Conservation (phyloP, 2,329 filamentous ascomycete genomes). For the Grosmannia clavigera region DNA sequence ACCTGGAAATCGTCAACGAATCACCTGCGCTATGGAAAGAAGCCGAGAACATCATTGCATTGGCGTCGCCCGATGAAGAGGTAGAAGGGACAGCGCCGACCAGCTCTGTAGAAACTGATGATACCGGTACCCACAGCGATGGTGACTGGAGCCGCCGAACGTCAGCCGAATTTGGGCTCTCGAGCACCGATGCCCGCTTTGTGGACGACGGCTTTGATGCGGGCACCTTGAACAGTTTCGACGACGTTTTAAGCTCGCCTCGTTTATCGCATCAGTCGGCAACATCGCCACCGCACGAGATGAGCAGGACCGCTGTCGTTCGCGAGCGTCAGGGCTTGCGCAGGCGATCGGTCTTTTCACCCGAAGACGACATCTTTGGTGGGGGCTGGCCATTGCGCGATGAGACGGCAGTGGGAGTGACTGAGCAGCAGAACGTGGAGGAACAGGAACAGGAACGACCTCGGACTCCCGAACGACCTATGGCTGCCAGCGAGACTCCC, state of each 20-base stretch:
- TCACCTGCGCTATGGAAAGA: constrained; percentile 60
- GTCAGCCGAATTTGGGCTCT: constrained; percentile 27
- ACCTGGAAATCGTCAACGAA: constrained; percentile 53
- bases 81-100: neutral
- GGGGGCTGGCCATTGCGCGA: constrained; percentile 33
- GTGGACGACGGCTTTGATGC: constrained; percentile 36
- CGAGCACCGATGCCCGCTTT: constrained; percentile 30
- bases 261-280: constrained; percentile 14
- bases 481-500: constrained; percentile 15
- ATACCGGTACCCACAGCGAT: constrained; percentile 31
- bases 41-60: constrained; percentile 74
- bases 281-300: constrained; percentile 18
- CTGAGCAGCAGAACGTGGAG: constrained; percentile 21
- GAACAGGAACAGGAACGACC: constrained; percentile 26
- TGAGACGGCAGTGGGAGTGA: constrained; percentile 18
- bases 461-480: constrained; percentile 25
- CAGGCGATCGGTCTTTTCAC: constrained; percentile 50
- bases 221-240: constrained; percentile 28
- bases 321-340: constrained; percentile 40
- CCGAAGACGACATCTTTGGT: constrained; percentile 55
- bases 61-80: constrained; percentile 63
- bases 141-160: constrained; percentile 19
- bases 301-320: constrained; percentile 38
- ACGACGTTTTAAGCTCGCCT: constrained; percentile 28
- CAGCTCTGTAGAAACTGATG: constrained; percentile 11